phyloP scores from a whole-genome alignment of 441 rosid genomes.

The Macaranga tanarius region DNA sequence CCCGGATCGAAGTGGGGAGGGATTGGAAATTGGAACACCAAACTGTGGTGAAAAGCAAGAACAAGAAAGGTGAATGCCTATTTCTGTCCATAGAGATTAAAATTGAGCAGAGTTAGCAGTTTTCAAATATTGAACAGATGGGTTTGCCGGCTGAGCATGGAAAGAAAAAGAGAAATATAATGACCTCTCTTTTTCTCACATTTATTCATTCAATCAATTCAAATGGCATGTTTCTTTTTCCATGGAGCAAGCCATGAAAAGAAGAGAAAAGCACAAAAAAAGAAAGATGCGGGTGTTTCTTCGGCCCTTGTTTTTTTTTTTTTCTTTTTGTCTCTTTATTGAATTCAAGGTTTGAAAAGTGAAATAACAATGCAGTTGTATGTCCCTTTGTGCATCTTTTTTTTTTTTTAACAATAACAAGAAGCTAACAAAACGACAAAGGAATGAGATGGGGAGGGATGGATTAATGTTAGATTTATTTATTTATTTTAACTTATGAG shows the following conservation, averaged over 20 bases:
- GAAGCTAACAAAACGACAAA: neutral
- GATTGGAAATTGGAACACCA: no score
- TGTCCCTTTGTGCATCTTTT: slow-evolving; percentile 16
- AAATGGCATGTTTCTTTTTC: slow-evolving; percentile 11
- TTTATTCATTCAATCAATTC: slow-evolving; percentile 6
- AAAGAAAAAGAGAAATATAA: neutral
- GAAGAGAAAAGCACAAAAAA: slow-evolving; percentile 25
- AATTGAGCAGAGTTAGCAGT: neutral
- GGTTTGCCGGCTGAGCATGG: slow-evolving; percentile 19
- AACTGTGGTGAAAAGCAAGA: neutral
- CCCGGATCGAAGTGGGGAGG: neutral
- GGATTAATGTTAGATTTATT: neutral
- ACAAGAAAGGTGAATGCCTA: neutral
- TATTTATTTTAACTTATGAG: no score
- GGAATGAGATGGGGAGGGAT: neutral
- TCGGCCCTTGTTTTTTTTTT: slow-evolving; percentile 2
- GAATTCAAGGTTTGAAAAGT: slow-evolving; percentile 28
- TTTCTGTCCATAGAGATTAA: neutral
- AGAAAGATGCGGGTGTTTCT: slow-evolving; percentile 1
- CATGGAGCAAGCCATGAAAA: slow-evolving; percentile 26
- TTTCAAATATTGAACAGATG: slow-evolving; percentile 10
- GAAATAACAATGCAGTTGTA: slow-evolving; percentile 2
- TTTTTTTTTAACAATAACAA: slow-evolving; percentile 22
- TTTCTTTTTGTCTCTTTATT: slow-evolving; percentile 12
- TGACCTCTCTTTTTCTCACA: neutral